Evolutionary conservation across 495 filamentous ascomycete species (phyloP).

Genomic region (Aspergillus sclerotiicarbonarius): DNA sequence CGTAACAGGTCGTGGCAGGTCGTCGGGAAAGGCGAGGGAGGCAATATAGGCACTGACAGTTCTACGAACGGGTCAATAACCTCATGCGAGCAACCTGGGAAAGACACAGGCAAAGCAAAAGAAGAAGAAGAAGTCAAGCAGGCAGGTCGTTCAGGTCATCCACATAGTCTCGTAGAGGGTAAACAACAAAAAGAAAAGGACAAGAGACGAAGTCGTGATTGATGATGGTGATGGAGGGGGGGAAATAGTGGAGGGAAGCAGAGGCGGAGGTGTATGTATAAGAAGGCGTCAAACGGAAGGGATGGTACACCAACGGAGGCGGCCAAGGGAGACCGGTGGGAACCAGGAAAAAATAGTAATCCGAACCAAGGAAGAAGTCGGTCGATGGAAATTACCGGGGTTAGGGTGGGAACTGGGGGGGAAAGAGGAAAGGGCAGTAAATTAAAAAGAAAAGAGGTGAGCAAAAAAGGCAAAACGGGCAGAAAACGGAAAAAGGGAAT

Average conservation of each 20-base stretch:
- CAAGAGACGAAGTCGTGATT: constrained; percentile 7
- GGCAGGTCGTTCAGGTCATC: constrained; percentile 23
- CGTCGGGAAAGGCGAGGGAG: constrained; percentile 15
- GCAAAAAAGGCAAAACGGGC: constrained; percentile 10
- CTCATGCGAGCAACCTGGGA: constrained; percentile 3
- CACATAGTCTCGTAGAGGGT: constrained; percentile 18
- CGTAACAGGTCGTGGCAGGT: constrained; percentile 29
- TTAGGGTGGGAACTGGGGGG: constrained; percentile 22
- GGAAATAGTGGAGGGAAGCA: constrained; percentile 9
- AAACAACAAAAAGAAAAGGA: constrained; percentile 18
- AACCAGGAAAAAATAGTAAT: constrained; percentile 39
- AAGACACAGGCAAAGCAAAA: constrained; percentile 5
- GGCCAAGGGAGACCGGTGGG: constrained; percentile 29
- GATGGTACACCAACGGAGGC: constrained; percentile 21
- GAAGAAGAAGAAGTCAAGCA: constrained; percentile 16
- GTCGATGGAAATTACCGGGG: constrained; percentile 5
- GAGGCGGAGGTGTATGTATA: constrained; percentile 27
- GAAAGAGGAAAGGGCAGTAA: constrained; percentile 15
- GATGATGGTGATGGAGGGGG: constrained; percentile 8
- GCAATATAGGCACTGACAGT: not conserved
- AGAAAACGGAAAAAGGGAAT: constrained; percentile 12
- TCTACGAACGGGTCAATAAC: constrained; percentile 8
- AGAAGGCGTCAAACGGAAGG: constrained; percentile 32
- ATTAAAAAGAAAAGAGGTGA: constrained; percentile 13
- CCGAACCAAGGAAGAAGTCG: constrained; percentile 16